phyloP scores from a whole-genome alignment of 805 yeast species.

The Phaffomyces opuntiae region DNA sequence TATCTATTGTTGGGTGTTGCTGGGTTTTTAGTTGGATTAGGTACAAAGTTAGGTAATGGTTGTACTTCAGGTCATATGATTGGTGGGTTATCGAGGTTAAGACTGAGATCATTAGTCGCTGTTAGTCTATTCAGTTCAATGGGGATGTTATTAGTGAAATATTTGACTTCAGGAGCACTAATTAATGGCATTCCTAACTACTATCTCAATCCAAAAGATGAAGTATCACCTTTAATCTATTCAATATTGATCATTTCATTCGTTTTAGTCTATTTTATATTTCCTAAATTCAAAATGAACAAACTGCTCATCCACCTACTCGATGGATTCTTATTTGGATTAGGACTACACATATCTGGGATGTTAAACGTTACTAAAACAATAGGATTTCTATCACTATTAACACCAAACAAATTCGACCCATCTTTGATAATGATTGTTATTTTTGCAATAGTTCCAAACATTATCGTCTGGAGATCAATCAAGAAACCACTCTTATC shows the following conservation, averaged over 20 bases:
- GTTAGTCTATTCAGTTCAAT: conserved; percentile 30
- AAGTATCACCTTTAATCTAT: neutral
- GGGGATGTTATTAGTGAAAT: conserved; percentile 22
- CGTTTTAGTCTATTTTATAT: conserved; percentile 1
- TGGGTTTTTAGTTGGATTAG: conserved; percentile 40
- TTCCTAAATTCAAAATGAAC: neutral
- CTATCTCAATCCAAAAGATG: neutral
- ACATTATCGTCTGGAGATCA: conserved; percentile 30
- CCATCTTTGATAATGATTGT: conserved; percentile 41
- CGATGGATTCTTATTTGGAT: conserved; percentile 34
- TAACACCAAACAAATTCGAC: conserved; percentile 32
- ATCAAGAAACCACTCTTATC: conserved; percentile 18
- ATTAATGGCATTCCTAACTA: conserved; percentile 1
- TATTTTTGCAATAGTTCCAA: conserved; percentile 38
- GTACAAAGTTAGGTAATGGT: conserved; percentile 41
- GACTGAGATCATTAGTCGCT: conserved; percentile 39
- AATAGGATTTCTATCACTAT: conserved; percentile 37
- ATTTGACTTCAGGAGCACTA: neutral
- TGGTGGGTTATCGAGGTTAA: conserved; percentile 39
- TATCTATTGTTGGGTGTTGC: conserved; percentile 15
- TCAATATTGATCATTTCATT: neutral
- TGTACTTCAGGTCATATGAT: conserved; percentile 54
- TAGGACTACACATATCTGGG: conserved; percentile 41
- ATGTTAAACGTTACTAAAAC: conserved; percentile 39
- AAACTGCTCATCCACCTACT: conserved; percentile 13